These are phyloP conservation scores for Salix viminalis DNA, from an alignment of 345 rosid genomes.

Conservation along the genomic window DNA sequence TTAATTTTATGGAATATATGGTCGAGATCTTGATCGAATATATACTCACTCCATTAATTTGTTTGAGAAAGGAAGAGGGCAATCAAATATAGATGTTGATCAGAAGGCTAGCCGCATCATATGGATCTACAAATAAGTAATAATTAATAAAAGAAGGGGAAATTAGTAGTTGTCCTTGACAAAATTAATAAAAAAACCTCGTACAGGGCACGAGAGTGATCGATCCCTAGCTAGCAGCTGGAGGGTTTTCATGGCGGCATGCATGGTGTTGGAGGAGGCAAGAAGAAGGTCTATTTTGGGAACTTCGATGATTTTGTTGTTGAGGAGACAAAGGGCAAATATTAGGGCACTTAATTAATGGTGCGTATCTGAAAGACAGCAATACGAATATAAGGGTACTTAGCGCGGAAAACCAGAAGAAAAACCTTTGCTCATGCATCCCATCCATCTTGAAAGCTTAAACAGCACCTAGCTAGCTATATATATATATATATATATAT, in stretches of 20 bases:
- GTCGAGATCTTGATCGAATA: no score
- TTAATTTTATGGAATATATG: no score
- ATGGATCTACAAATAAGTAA: neutral
- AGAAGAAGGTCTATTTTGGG: conserved; percentile 25
- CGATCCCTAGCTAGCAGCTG: conserved; percentile 28
- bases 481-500: neutral
- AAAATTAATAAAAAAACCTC: neutral
- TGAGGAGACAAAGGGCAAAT: conserved; percentile 61
- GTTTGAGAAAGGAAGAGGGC: no score
- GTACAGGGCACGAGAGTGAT: conserved; percentile 40
- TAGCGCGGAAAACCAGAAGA: conserved; percentile 36
- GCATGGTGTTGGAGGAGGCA: conserved; percentile 43
- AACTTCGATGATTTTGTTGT: conserved; percentile 62
- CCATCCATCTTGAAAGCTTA: neutral
- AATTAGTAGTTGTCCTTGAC: conserved; percentile 27
- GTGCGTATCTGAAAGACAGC: conserved; percentile 33
- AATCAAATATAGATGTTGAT: no score
- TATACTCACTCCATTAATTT: no score
- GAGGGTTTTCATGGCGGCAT: conserved; percentile 14
- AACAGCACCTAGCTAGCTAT: neutral
- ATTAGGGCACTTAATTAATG: conserved; percentile 41
- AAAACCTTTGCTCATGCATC: conserved; percentile 15
- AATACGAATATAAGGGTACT: conserved; percentile 31
- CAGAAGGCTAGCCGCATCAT: no score
- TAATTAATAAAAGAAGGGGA: neutral